phyloP scores from a whole-genome alignment of 106 monocot species.

The Allium fistulosum region DNA sequence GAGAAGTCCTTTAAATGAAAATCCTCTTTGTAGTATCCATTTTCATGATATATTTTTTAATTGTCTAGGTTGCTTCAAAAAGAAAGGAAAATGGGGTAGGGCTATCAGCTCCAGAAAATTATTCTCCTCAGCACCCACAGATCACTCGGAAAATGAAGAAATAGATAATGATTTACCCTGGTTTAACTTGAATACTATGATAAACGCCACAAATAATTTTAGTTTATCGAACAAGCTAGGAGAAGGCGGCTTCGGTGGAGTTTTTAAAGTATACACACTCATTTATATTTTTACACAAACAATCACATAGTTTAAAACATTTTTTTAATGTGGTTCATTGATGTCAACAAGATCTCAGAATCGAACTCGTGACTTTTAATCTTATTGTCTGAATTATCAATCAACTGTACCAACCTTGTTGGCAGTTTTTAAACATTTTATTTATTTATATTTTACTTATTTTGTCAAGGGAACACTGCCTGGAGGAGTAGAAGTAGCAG shows the following conservation, averaged over 20 bases:
- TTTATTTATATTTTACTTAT: not conserved
- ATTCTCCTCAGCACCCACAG: constrained; percentile 20
- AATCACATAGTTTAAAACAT: not conserved
- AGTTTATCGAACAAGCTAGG: constrained; percentile 44
- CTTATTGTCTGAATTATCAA: too few species aligned
- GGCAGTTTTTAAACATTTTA: too few species aligned
- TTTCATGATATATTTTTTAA: too few species aligned
- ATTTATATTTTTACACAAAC: not conserved
- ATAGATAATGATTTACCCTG: constrained; percentile 18
- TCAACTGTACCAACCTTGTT: too few species aligned
- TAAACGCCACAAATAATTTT: constrained; percentile 27
- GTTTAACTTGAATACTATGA: constrained; percentile 18
- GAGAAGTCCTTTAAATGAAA: too few species aligned
- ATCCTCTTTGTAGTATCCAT: too few species aligned
- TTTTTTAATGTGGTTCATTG: too few species aligned
- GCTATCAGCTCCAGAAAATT: not conserved
- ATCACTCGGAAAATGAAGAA: constrained; percentile 20
- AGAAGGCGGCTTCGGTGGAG: constrained; percentile 39
- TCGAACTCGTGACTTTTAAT: too few species aligned
- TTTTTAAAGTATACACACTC: constrained; percentile 24
- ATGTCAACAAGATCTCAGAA: too few species aligned
- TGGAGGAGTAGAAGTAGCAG: constrained; percentile 34
- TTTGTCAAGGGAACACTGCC: constrained; percentile 25
- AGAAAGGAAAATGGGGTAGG: not conserved
- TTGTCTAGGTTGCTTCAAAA: constrained; percentile 19